A percentile compares a stretch with the other conserved stretches of the same genome.
Evolutionary conservation across 192 early-diverging fungal species (phyloP).

Genomic region (Backusella macrospora): DNA sequence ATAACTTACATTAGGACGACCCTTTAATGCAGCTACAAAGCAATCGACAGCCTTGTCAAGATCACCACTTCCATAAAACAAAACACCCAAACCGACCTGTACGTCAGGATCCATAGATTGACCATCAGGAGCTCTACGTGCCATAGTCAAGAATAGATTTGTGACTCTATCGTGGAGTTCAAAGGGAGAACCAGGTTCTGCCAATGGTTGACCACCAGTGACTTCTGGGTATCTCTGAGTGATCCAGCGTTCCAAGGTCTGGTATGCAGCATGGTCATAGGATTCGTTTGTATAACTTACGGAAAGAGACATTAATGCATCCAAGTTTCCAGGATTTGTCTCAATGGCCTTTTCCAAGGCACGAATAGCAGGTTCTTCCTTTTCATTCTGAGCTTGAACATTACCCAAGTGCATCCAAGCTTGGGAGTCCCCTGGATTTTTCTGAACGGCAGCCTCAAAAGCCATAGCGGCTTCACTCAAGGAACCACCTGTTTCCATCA

Average conservation of each 20-base stretch:
- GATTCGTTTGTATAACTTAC: conserved; percentile 98
- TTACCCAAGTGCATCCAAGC: conserved; percentile 93
- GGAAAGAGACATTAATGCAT: conserved; percentile 74
- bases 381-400: conserved; percentile 97
- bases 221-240: conserved; percentile 69
- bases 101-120: conserved; percentile 84
- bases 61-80: conserved; percentile 95
- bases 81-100: conserved; percentile 93
- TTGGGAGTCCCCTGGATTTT: conserved; percentile 73
- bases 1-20: conserved; percentile 63
- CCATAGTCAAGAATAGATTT: conserved; percentile 81
- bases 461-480: conserved; percentile 91
- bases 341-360: conserved; percentile 85
- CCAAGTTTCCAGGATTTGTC: conserved; percentile 70
- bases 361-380: conserved; percentile 91
- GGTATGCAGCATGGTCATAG: conserved; percentile 87
- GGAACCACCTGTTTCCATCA: conserved; percentile 55
- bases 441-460: conserved; percentile 88
- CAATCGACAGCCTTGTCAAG: conserved; percentile 98
- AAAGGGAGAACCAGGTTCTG: conserved; percentile 45
- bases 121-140: conserved; percentile 57
- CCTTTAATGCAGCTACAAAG: conserved; percentile 89
- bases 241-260: conserved; percentile 90
- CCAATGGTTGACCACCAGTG: conserved; percentile 29
- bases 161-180: conserved; percentile 70